Percentiles rank a stretch among this genome's conserved stretches.
Conservation (phyloP, 164 flowering plant species). For the Stephania cephalantha region DNA sequence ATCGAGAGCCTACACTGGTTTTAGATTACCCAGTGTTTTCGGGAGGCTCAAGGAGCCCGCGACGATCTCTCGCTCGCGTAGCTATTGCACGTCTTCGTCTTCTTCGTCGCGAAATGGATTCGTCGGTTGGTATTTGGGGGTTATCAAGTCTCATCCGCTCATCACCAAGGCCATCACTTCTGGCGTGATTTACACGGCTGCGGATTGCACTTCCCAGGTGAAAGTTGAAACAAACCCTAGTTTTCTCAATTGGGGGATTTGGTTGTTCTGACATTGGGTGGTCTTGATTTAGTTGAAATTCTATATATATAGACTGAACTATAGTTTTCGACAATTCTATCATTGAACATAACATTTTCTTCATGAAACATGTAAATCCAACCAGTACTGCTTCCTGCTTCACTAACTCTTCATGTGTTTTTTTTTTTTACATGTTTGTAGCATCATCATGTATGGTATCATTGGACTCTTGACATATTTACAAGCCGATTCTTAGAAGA, state of each 20-base stretch:
- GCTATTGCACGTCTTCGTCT: slow-evolving; percentile 19
- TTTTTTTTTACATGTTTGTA: neutral
- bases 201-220: slow-evolving; percentile 7
- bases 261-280: too few species aligned
- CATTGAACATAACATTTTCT: too few species aligned
- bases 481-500: neutral
- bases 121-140: slow-evolving; percentile 64
- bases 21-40: too few species aligned
- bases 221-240: neutral
- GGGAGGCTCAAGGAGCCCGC: too few species aligned
- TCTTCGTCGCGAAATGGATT: slow-evolving; percentile 30
- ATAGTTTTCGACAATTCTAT: too few species aligned
- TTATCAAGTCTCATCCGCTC: slow-evolving; percentile 57
- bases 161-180: slow-evolving; percentile 55
- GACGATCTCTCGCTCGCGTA: too few species aligned
- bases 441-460: neutral
- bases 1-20: too few species aligned
- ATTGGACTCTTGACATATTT: neutral
- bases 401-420: neutral
- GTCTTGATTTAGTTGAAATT: too few species aligned
- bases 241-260: neutral
- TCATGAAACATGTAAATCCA: too few species aligned
- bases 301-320: too few species aligned
- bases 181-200: slow-evolving; percentile 44
- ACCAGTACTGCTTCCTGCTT: neutral